phyloP scores from a whole-genome alignment of 345 rosid species.

The Melaleuca quinquenervia region DNA sequence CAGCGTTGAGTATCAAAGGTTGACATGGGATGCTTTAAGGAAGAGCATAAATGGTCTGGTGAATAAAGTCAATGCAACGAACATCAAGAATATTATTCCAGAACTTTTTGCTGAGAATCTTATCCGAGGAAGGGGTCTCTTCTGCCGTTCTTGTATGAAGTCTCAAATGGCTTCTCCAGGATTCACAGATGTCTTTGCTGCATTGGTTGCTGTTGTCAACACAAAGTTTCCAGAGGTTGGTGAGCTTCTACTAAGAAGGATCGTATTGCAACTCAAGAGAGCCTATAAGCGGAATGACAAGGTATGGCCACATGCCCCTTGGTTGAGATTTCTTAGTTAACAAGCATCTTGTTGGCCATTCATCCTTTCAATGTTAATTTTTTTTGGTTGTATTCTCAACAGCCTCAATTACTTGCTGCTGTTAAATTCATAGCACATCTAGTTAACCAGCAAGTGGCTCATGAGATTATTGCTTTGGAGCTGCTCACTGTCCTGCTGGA shows the following conservation, averaged over 20 bases:
- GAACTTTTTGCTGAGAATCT: conserved; percentile 83
- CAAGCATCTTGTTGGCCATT: neutral
- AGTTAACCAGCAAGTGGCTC: conserved; percentile 91
- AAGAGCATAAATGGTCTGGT: conserved; percentile 93
- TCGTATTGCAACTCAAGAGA: conserved; percentile 87
- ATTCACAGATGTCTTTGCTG: conserved; percentile 85
- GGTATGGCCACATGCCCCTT: conserved; percentile 17
- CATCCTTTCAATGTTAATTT: neutral
- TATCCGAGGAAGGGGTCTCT: conserved; percentile 84
- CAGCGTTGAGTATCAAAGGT: conserved; percentile 70
- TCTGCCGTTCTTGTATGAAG: conserved; percentile 86
- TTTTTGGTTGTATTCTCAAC: conserved; percentile 6
- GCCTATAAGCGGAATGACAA: conserved; percentile 92
- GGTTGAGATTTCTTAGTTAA: neutral
- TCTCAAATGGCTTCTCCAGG: conserved; percentile 97
- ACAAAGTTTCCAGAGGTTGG: conserved; percentile 90
- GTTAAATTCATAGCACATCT: conserved; percentile 92
- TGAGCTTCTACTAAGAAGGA: conserved; percentile 66
- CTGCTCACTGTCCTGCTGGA: conserved; percentile 64
- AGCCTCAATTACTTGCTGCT: conserved; percentile 92
- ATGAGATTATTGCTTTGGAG: conserved; percentile 72
- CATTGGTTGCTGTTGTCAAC: conserved; percentile 74
- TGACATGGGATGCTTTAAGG: conserved; percentile 95
- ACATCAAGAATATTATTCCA: conserved; percentile 76
- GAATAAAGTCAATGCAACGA: conserved; percentile 78